phyloP scores from a whole-genome alignment of 495 filamentous ascomycete species.

The Penicillium egyptiacum region DNA sequence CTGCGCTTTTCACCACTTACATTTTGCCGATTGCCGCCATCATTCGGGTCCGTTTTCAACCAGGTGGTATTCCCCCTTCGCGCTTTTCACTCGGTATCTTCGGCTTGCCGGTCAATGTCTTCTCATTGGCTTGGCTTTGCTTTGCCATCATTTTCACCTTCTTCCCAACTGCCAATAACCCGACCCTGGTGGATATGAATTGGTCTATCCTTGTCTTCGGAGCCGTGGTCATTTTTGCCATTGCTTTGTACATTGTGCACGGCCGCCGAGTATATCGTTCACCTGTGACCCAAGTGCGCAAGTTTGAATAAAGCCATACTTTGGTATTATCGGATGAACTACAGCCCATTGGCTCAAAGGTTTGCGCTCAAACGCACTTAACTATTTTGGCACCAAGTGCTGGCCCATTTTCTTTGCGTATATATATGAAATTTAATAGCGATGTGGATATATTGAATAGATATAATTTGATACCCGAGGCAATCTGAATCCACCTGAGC shows the following conservation, averaged over 20 bases:
- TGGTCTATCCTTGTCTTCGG: conserved; percentile 45
- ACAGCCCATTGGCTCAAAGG: background rate
- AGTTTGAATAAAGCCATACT: conserved; percentile 14
- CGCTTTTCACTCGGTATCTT: conserved; percentile 29
- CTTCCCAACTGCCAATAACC: conserved; percentile 41
- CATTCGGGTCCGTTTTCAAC: conserved; percentile 26
- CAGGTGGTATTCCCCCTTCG: conserved; percentile 26
- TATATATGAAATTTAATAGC: conserved; percentile 15
- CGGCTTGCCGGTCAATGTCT: conserved; percentile 27
- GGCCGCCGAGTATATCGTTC: conserved; percentile 45
- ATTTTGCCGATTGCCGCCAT: conserved; percentile 37
- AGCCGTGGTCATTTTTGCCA: conserved; percentile 42
- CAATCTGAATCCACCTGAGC: background rate
- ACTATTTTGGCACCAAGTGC: conserved; percentile 2
- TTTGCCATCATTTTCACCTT: conserved; percentile 48
- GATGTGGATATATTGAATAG: conserved; percentile 6
- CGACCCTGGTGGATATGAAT: conserved; percentile 42
- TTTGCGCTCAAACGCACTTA: background rate
- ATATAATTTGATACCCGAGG: conserved; percentile 1
- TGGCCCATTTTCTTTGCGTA: conserved; percentile 8
- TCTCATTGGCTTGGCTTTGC: conserved; percentile 28
- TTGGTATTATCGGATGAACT: background rate
- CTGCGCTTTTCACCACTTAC: conserved; percentile 44
- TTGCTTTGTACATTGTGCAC: conserved; percentile 42
- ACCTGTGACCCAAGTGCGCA: conserved; percentile 36